A percentile compares a stretch with the other conserved stretches of the same genome.
Evolutionary conservation across 164 flowering plant species (phyloP).

Genomic region (Amborella trichopoda): DNA sequence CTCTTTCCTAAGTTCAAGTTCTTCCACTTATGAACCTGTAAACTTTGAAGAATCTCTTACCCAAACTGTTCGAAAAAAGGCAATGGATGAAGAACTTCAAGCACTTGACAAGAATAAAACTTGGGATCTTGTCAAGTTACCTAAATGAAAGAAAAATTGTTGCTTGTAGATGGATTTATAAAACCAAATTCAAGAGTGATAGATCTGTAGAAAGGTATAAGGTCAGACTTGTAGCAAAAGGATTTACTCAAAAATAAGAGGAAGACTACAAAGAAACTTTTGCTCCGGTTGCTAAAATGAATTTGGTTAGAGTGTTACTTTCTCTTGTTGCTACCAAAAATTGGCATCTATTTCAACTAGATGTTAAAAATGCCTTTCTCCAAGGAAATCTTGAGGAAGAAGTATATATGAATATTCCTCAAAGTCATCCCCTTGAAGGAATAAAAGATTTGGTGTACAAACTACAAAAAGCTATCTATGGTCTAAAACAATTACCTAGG

Average conservation of each 20-base stretch:
- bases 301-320: not conserved
- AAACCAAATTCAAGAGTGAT: not conserved
- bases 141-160: not conserved
- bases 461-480: not conserved
- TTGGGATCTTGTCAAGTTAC: not conserved
- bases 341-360: not conserved
- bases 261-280: not conserved
- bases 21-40: not conserved
- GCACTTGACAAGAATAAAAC: not conserved
- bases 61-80: not conserved
- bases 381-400: not conserved
- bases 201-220: not conserved
- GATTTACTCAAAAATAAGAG: not conserved
- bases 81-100: not conserved
- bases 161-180: not conserved
- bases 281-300: not conserved
- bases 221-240: not conserved
- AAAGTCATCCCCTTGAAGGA: not conserved
- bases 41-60: not conserved
- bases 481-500: not conserved
- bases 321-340: not conserved
- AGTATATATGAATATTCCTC: not conserved
- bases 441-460: not conserved
- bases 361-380: not conserved
- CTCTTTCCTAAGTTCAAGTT: not conserved